Evolutionary conservation across 768 basidiomycete species (phyloP).

Genomic region (Solioccasus polychromus): DNA sequence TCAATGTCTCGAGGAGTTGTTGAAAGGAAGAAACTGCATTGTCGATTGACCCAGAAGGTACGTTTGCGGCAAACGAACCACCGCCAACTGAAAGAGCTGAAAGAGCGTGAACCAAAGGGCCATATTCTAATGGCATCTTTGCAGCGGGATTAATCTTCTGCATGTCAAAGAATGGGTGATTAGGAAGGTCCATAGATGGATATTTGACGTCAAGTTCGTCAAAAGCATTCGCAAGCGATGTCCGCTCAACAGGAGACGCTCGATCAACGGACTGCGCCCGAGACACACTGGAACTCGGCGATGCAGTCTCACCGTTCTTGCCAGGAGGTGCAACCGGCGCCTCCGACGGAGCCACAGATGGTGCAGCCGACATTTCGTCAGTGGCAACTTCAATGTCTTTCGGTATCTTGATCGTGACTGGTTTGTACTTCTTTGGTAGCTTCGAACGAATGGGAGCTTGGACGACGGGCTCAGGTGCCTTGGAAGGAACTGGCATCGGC

Average conservation of each 20-base stretch:
- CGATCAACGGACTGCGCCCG: slow-evolving; percentile 61
- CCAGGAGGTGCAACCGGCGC: slow-evolving; percentile 36
- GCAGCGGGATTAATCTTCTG: slow-evolving; percentile 70
- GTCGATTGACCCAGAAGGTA: slow-evolving; percentile 87
- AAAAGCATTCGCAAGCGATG: slow-evolving; percentile 61
- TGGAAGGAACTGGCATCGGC: slow-evolving; percentile 15
- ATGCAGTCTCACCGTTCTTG: slow-evolving; percentile 31
- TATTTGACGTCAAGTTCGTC: slow-evolving; percentile 62
- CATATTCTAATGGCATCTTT: slow-evolving; percentile 81
- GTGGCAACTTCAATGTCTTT: slow-evolving; percentile 52
- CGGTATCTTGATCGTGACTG: slow-evolving; percentile 49
- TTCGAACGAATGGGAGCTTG: slow-evolving; percentile 79
- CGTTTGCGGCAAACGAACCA: slow-evolving; percentile 73
- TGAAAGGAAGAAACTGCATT: slow-evolving; percentile 89
- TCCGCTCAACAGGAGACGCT: slow-evolving; percentile 40
- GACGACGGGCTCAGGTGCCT: slow-evolving; percentile 34
- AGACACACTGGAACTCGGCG: slow-evolving; percentile 54
- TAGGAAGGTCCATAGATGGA: slow-evolving; percentile 61
- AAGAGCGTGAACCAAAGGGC: slow-evolving; percentile 79
- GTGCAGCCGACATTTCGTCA: slow-evolving; percentile 42
- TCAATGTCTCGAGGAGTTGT: slow-evolving; percentile 82
- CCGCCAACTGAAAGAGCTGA: slow-evolving; percentile 85
- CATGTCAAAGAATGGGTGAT: slow-evolving; percentile 74
- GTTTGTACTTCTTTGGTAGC: slow-evolving; percentile 82
- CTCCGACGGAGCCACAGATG: slow-evolving; percentile 50